Evolutionary conservation across 2,329 filamentous ascomycete genomes (phyloP).

Genomic region (Aspergillus aculeatus): DNA sequence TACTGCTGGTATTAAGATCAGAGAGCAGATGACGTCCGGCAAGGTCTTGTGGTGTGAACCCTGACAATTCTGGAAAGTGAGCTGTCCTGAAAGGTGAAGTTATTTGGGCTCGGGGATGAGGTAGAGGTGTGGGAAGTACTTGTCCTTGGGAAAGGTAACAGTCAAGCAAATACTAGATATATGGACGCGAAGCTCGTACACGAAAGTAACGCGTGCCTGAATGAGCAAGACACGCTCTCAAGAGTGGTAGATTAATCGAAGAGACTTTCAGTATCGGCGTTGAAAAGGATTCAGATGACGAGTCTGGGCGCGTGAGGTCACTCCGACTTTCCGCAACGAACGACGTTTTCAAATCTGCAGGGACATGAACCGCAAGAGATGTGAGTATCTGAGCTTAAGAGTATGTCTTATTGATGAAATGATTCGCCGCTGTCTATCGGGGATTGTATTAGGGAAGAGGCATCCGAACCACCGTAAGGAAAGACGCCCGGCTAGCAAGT

Average conservation of each 20-base stretch:
- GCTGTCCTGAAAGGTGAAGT: too few relatives aligned
- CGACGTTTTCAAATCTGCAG: not conserved
- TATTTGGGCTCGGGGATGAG: too few relatives aligned
- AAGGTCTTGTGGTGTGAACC: not conserved
- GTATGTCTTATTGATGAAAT: not conserved
- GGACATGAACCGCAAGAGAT: not conserved
- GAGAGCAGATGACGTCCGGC: not conserved
- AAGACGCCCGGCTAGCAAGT: too few relatives aligned
- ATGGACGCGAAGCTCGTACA: too few relatives aligned
- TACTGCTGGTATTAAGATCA: not conserved
- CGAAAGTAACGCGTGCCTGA: too few relatives aligned
- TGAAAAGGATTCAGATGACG: not conserved
- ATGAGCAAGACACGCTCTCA: too few relatives aligned
- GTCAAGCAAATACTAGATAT: too few relatives aligned
- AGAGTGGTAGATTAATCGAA: not conserved
- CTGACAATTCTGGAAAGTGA: too few relatives aligned
- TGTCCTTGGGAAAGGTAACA: too few relatives aligned
- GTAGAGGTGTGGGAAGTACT: too few relatives aligned
- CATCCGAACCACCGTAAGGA: too few relatives aligned
- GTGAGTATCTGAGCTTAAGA: too few relatives aligned
- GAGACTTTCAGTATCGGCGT: not conserved
- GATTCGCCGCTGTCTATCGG: not conserved
- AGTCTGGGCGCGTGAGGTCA: not conserved
- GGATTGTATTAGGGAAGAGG: not conserved
- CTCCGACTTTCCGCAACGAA: not conserved